Base-by-base conservation (phyloP, 164 flowering plant genomes). In the Magnolia kwangsiensis region DNA sequence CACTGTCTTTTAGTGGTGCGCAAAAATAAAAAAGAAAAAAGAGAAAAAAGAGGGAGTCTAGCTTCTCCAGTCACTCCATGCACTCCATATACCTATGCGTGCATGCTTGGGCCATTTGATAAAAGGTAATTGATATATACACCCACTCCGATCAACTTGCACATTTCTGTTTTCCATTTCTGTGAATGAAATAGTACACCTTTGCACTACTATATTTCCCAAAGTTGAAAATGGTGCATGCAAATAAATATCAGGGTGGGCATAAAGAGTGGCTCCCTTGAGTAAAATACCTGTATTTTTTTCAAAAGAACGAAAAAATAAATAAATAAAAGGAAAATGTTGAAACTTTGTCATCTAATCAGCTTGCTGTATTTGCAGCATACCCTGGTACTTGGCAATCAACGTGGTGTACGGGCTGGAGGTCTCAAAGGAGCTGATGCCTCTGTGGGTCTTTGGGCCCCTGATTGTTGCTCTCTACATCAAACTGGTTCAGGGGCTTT, bases 401-500 rank as follows among this genome's bases (percentile, higher is more conserved):
- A 86, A 84, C 77, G 75, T 86, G 63, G 73, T 83, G 27, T 88
- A 92, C 82, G 98, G 99, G 24, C 77, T 86, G 51, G 90, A 84
- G 82, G 97, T 96, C 73, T 83, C 92, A 1, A 92, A 86, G 84
- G 98, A 92, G 80, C 78, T 96, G 82, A 87, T 85, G 11, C 98
- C 98, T 63, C 77, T 96, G 75, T 96, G 97, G 98, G 75, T 91
- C 16, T 9, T 91, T 9, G 99, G 98, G 13, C 99, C 99, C 27
- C 55, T 91, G 51, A 74, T 90, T 75, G 83, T 85, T 72, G 91
- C 94, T 75, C 85, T 96, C 75, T 89, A 96, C 76, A 72, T 92
- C 69, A 90, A 89, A 83, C 77, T 91, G 82, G 45, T 92, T n/a
- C 85, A 68, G 45, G 84, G 83, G 37, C 69, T 96, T 74, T 83